Conservation (phyloP, 1,284 basidiomycete genomes). For the Apiotrichum brassicae region DNA sequence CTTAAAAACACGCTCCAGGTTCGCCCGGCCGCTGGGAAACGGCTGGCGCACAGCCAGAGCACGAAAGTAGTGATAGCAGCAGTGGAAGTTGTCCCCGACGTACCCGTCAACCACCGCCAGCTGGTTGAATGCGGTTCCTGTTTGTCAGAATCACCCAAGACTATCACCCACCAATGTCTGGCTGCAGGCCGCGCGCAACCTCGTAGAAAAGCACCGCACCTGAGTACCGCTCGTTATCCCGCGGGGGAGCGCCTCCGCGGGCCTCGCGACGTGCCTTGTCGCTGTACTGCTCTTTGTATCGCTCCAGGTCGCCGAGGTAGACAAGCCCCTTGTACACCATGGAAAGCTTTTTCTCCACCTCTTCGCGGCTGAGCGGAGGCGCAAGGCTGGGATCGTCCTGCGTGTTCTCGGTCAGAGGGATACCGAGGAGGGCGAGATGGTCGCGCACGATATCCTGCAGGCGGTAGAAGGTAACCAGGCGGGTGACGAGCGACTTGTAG, state of each 20-base stretch:
- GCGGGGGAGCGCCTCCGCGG: conserved; percentile 13
- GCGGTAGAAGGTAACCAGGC: conserved; percentile 61
- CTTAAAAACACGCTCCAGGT: conserved; percentile 65
- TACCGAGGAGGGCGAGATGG: conserved; percentile 56
- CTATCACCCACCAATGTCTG: conserved; percentile 52
- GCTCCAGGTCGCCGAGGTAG: conserved; percentile 85
- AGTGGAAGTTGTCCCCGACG: conserved; percentile 69
- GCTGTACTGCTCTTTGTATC: conserved; percentile 80
- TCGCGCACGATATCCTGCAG: conserved; percentile 16
- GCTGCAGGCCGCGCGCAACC: conserved; percentile 71
- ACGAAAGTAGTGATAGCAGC: conserved; percentile 82
- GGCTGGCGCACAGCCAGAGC: conserved; percentile 79
- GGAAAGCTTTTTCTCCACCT: conserved; percentile 58
- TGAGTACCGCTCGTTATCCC: conserved; percentile 49
- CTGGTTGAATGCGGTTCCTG: conserved; percentile 87
- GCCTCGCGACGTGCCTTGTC: conserved; percentile 26
- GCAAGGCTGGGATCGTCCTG: conserved; percentile 16
- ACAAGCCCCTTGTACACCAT: conserved; percentile 82
- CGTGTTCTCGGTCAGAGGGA: conserved; percentile 46
- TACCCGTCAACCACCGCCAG: conserved; percentile 87
- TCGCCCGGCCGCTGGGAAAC: conserved; percentile 80
- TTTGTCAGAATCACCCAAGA: neutral
- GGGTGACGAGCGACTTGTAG: conserved; percentile 68
- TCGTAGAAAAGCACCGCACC: conserved; percentile 75
- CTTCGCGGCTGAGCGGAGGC: conserved; percentile 50